These are phyloP conservation scores for Taphrina confusa DNA, from an alignment of 1,139 yeast genomes.

Conservation along the genomic window DNA sequence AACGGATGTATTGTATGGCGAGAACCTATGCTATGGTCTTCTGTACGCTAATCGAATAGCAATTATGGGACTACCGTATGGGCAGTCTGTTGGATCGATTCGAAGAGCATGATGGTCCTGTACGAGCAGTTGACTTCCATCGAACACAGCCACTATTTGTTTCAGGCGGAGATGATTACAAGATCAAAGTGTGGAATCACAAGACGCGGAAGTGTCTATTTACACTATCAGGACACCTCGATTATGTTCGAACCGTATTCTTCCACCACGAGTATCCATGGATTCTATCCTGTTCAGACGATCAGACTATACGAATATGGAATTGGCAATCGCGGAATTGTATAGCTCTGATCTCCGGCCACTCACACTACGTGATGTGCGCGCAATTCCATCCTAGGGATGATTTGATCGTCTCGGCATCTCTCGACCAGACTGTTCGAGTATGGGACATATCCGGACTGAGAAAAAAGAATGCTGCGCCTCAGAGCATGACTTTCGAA, in stretches of 20 bases:
- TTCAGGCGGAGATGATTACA: conserved; percentile 96
- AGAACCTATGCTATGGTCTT: not conserved
- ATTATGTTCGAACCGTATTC: conserved; percentile 88
- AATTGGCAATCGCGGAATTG: conserved; percentile 95
- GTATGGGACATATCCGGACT: conserved; percentile 98
- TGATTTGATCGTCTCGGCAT: conserved; percentile 91
- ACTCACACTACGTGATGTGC: conserved; percentile 96
- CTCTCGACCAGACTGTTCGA: conserved; percentile 97
- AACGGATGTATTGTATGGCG: conserved; percentile 37
- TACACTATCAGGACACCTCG: conserved; percentile 88
- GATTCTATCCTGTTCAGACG: conserved; percentile 95
- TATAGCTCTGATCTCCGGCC: conserved; percentile 96
- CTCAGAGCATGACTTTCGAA: conserved; percentile 61
- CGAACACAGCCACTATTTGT: conserved; percentile 97
- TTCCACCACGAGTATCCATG: conserved; percentile 97
- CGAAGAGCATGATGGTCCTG: conserved; percentile 99
- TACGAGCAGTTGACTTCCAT: conserved; percentile 91
- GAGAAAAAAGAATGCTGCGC: conserved; percentile 91
- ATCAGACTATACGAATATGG: conserved; percentile 98
- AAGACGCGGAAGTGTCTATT: conserved; percentile 88
- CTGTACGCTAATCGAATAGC: conserved; percentile 46
- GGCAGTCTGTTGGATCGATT: conserved; percentile 94
- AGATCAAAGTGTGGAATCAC: conserved; percentile 94
- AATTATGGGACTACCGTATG: conserved; percentile 99
- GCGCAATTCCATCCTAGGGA: conserved; percentile 97